A percentile compares a stretch with the other conserved stretches of the same genome.
Conservation (phyloP, 805 yeast genomes). For the Zygosaccharomyces siamensis region DNA sequence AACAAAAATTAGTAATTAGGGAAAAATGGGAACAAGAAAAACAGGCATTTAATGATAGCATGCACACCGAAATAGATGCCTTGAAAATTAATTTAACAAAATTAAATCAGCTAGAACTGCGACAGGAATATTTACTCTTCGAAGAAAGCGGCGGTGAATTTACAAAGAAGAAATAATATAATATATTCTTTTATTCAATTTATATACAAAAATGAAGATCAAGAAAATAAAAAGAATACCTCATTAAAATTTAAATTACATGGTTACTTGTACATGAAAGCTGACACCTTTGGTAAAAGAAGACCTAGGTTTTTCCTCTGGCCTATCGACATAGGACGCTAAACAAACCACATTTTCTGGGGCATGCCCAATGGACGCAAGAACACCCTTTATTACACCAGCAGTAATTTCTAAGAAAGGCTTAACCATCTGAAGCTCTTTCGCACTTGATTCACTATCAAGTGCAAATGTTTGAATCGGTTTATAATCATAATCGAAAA, state of each 20-base stretch:
- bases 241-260: slow-evolving; percentile 1
- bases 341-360: slow-evolving; percentile 26
- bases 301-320: slow-evolving; percentile 17
- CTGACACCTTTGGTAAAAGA: slow-evolving; percentile 29
- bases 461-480: slow-evolving; percentile 28
- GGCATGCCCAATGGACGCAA: slow-evolving; percentile 29
- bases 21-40: slow-evolving; percentile 15
- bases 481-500: slow-evolving; percentile 31
- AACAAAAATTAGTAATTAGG: slow-evolving; percentile 16
- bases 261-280: slow-evolving; percentile 31
- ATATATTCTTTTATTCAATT: neutral
- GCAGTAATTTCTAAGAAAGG: slow-evolving; percentile 34
- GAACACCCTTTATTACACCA: slow-evolving; percentile 33
- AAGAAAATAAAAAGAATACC: too few species aligned
- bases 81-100: slow-evolving; percentile 12
- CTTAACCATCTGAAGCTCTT: slow-evolving; percentile 26
- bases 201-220: neutral
- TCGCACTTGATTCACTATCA: slow-evolving; percentile 16
- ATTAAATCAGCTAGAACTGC: slow-evolving; percentile 5
- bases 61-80: slow-evolving; percentile 15
- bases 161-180: slow-evolving; percentile 11
- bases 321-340: slow-evolving; percentile 29
- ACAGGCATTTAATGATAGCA: slow-evolving; percentile 10
- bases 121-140: slow-evolving; percentile 2
- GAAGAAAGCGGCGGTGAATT: slow-evolving; percentile 2